Conservation (phyloP, 2,329 filamentous ascomycete genomes). For the Ophiosphaerella korrae region DNA sequence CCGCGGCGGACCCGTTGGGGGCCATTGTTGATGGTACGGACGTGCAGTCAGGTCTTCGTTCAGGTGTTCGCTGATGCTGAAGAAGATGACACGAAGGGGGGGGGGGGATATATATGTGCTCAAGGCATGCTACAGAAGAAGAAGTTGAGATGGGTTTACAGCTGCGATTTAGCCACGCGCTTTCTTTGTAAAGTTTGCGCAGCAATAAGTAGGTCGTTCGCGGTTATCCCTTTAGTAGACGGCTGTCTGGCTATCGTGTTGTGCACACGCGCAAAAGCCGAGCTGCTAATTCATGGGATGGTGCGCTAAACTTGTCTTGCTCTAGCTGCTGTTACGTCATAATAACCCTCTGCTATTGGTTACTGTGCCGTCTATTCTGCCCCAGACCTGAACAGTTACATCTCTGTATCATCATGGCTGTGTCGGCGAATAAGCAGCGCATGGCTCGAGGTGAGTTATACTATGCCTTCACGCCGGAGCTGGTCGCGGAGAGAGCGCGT, state of each 20-base stretch:
- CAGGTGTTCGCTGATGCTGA: neutral
- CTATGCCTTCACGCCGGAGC: conserved; percentile 72
- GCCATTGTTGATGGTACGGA: conserved; percentile 20
- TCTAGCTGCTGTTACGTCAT: neutral
- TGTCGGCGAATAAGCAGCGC: conserved; percentile 45
- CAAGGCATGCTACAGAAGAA: conserved; percentile 9
- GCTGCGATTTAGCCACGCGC: neutral
- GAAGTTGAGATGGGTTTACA: too few species aligned
- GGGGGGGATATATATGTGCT: neutral
- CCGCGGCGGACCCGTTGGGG: conserved; percentile 28
- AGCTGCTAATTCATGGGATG: neutral
- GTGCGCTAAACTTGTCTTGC: neutral
- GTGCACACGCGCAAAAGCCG: neutral
- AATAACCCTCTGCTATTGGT: too few species aligned
- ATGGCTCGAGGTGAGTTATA: conserved; percentile 76
- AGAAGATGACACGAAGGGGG: neutral
- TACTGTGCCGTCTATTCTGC: neutral
- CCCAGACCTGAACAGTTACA: neutral
- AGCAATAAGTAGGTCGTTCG: conserved; percentile 10
- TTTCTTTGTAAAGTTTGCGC: conserved; percentile 6
- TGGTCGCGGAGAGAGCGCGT: conserved; percentile 66
- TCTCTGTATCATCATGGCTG: conserved; percentile 19
- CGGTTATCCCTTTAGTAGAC: conserved; percentile 3
- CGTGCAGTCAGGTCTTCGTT: neutral
- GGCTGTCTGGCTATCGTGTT: neutral